Conservation (phyloP, 305 asterid genomes). For the Fraxinus albicans region DNA sequence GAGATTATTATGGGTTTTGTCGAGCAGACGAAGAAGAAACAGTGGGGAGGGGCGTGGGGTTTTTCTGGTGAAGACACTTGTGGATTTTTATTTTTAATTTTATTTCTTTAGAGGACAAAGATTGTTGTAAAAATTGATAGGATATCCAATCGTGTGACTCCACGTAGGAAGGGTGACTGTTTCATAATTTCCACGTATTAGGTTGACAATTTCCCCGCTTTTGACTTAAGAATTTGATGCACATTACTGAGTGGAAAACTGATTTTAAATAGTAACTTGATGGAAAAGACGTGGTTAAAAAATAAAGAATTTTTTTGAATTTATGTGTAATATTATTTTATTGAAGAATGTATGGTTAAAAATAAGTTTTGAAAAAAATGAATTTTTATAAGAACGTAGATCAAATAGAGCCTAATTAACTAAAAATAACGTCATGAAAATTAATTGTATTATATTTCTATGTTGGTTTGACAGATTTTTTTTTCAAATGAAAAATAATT, state of each 20-base stretch:
- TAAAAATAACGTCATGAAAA: background rate
- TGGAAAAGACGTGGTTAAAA: too few relatives aligned
- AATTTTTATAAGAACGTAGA: too few relatives aligned
- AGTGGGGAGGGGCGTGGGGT: background rate
- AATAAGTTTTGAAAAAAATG: too few relatives aligned
- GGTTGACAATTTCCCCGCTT: background rate
- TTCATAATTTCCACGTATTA: background rate
- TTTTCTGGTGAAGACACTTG: background rate
- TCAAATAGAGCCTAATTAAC: too few relatives aligned
- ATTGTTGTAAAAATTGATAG: constrained; percentile 25
- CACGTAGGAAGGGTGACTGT: constrained; percentile 24
- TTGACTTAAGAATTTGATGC: background rate
- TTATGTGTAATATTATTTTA: too few relatives aligned
- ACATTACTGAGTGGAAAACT: too few relatives aligned
- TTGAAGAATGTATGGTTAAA: too few relatives aligned
- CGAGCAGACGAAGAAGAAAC: background rate
- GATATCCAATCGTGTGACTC: constrained; percentile 22
- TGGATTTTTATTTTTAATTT: background rate
- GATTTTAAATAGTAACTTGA: too few relatives aligned
- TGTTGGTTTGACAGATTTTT: background rate
- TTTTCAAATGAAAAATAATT: background rate
- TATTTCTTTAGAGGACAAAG: background rate
- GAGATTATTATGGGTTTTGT: background rate
- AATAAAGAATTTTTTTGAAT: too few relatives aligned
- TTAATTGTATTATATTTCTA: too few relatives aligned